Base-by-base conservation (phyloP, 345 rosid species). In the Hibiscus syriacus region DNA sequence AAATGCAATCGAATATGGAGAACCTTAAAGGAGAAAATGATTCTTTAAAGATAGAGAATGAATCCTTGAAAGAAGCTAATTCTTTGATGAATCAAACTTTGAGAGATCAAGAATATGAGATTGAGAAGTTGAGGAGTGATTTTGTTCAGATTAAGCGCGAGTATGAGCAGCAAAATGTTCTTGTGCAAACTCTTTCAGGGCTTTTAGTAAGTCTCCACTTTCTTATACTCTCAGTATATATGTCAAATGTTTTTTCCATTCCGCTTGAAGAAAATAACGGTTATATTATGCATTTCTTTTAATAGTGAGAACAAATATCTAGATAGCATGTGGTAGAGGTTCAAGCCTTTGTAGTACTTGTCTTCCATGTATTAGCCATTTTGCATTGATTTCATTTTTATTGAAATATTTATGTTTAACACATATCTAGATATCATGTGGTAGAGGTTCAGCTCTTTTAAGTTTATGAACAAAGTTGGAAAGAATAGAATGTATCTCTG, bases 131-230 rank as follows among this genome's bases (percentile, higher is more conserved):
- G 26, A 65, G 19, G 39, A 48, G 2, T 65, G 41, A 48, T 29
- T 56, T 65, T 48, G 4, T 4, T 3, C 55, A n/a, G 25, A 22
- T 65, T 34, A 65, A 48, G 69, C 25, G 6, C 0, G 69, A 65
- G 25, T 12, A 27, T 29, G 55, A 48, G 55, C 48, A 65, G 69
- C 69, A 46, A 30, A 46, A 27, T 65, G 54, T 50, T 29, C 69
- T 65, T 29, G 69, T n/a, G n/a, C n/a, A n/a, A n/a, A n/a, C n/a
- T n/a, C n/a, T n/a, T n/a, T n/a, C n/a, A n/a, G n/a, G n/a, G n/a
- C n/a, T n/a, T n/a, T n/a, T n/a, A n/a, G n/a, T n/a, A n/a, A n/a
- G n/a, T n/a, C n/a, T n/a, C n/a, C n/a, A n/a, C n/a, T n/a, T n/a
- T n/a, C n/a, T n/a, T n/a, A n/a, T n/a, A n/a, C n/a, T n/a, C n/a